Evolutionary conservation across 2,329 filamentous ascomycete genomes (phyloP), one percentile per base, ranked within the genome.

Genomic region (Pseudocercospora fuligena): DNA sequence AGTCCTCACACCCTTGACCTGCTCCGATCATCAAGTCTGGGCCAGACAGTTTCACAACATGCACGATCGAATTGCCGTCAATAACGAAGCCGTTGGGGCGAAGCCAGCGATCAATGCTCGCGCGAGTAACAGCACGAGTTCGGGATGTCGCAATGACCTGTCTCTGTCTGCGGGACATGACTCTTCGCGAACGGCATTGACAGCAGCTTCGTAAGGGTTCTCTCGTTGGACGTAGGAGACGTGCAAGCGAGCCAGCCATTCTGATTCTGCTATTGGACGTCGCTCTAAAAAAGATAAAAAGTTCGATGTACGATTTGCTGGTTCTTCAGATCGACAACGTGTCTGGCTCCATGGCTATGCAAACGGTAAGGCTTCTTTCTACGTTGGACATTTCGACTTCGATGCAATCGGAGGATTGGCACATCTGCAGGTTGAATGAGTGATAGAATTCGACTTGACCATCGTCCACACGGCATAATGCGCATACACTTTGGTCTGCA

Each of bases 151-250:
- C 54, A 33, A 36, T 9, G 29, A 58, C 12, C 33, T n/a, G 12
- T 58, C 54, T 58, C 12, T n/a, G 27, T 25, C 40, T 60, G 57
- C 57, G 19, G 57, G 57, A 43, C 57, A 40, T 60, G 57, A 60
- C 57, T 60, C 57, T 46, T 16, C 33, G 21, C 57, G 31, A 60
- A 60, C 31, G 19, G 54, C 31, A 57, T 27, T 31, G n/a, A 57
- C 25, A 29, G 53, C 27, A 19, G 56, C n/a, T 25, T 23, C 29
- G 21, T n/a, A 33, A 43, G 56, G 11, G 31, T 43, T 19, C n/a
- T 14, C n/a, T 25, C 5, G 7, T 12, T 19, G 9, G 19, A 59
- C 36, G 56, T 31, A 59, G 56, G 31, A 43, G 36, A 14, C 29
- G 29, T 31, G 31, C 56, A 59, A 43, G 19, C 36, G 31, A 31